Evolutionary conservation across 805 yeast species (phyloP).

Genomic region (Metschnikowia vanudenii): DNA sequence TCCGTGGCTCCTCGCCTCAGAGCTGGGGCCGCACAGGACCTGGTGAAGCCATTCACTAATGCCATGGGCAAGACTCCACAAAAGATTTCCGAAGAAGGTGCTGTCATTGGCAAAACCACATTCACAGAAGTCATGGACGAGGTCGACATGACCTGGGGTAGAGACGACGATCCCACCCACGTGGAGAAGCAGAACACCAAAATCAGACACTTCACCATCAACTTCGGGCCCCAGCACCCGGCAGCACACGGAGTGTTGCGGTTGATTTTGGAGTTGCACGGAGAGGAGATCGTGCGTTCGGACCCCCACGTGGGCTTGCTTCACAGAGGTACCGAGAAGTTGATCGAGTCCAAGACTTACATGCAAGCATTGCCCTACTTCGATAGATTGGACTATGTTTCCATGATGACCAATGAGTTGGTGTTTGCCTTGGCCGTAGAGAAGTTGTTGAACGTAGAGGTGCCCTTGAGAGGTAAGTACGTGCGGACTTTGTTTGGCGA

Average conservation of each 20-base stretch:
- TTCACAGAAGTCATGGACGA: conserved; percentile 46
- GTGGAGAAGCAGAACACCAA: conserved; percentile 47
- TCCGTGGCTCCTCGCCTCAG: conserved; percentile 19
- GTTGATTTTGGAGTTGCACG: conserved; percentile 79
- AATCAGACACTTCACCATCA: conserved; percentile 84
- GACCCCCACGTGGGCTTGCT: conserved; percentile 89
- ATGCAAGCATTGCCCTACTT: conserved; percentile 87
- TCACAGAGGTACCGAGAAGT: conserved; percentile 87
- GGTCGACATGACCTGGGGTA: conserved; percentile 45
- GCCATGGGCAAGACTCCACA: conserved; percentile 41
- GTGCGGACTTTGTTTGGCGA: conserved; percentile 85
- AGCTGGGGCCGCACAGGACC: conserved; percentile 25
- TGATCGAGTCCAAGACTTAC: conserved; percentile 82
- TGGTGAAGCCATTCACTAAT: conserved; percentile 33
- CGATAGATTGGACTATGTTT: conserved; percentile 80
- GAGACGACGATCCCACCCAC: conserved; percentile 42
- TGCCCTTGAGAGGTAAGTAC: conserved; percentile 81
- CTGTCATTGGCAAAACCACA: conserved; percentile 40
- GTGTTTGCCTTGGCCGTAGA: conserved; percentile 83
- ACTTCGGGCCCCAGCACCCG: conserved; percentile 93
- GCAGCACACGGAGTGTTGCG: conserved; percentile 93
- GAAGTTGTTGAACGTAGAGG: conserved; percentile 78
- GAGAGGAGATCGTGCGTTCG: conserved; percentile 82
- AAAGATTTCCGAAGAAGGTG: conserved; percentile 34
- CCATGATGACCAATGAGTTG: conserved; percentile 89